Conservation (phyloP, 345 rosid species). For the Hirschfeldia incana region DNA sequence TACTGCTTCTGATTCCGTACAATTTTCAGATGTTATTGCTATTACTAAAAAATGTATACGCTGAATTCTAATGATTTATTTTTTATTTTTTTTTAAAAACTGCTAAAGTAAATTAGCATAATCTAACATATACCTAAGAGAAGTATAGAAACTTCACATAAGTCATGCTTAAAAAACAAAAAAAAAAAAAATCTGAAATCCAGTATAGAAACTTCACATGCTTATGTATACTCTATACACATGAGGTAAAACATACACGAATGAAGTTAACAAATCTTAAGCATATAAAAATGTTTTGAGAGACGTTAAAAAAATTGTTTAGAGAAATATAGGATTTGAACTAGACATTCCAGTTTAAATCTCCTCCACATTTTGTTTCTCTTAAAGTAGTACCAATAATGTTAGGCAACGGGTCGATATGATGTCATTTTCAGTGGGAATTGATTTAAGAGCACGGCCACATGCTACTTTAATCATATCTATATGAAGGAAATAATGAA, state of each 20-base stretch:
- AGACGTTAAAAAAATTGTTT: neutral
- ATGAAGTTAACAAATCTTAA: neutral
- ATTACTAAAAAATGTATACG: neutral
- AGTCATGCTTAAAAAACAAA: neutral
- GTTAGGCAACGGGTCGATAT: slow-evolving; percentile 25
- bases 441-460: slow-evolving; percentile 7
- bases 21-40: neutral
- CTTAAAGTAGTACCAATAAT: slow-evolving; percentile 30
- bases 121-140: no score
- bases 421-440: slow-evolving; percentile 41
- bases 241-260: slow-evolving; percentile 4
- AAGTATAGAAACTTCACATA: neutral
- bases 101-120: no score
- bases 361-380: neutral
- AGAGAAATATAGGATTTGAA: neutral
- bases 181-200: neutral
- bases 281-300: neutral
- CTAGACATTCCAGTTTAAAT: slow-evolving; percentile 5
- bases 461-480: slow-evolving; percentile 18
- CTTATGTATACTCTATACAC: neutral
- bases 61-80: neutral
- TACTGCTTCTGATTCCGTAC: neutral
- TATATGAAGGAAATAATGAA: slow-evolving; percentile 24
- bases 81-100: neutral
- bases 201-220: neutral